Conservation (phyloP, 768 basidiomycete genomes). For the Pleurotus citrinopileatus region DNA sequence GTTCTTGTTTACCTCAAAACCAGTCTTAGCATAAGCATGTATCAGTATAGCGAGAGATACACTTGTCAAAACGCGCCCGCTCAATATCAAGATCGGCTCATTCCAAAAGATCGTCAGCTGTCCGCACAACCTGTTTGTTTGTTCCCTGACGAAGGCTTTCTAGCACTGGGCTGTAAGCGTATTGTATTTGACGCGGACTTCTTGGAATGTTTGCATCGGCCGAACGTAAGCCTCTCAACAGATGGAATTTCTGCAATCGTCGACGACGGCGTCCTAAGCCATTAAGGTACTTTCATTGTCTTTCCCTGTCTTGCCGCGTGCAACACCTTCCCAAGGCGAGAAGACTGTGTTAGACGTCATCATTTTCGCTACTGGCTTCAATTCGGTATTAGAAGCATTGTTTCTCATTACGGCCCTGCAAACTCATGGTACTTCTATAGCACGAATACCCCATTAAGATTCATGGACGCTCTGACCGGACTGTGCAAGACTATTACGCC, state of each 20-base stretch:
- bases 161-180: slow-evolving; percentile 54
- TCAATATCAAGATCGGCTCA: slow-evolving; percentile 39
- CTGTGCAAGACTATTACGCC: slow-evolving; percentile 38
- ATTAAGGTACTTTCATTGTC: slow-evolving; percentile 26
- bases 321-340: slow-evolving; percentile 22
- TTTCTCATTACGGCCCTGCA: not conserved
- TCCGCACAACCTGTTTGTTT: not conserved
- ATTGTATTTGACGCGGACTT: slow-evolving; percentile 48
- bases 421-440: slow-evolving; percentile 15
- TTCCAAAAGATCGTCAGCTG: slow-evolving; percentile 46
- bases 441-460: slow-evolving; percentile 32
- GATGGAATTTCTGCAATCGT: slow-evolving; percentile 35
- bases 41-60: slow-evolving; percentile 25
- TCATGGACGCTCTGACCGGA: slow-evolving; percentile 24
- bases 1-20: no score
- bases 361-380: slow-evolving; percentile 37
- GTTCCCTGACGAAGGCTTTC: not conserved
- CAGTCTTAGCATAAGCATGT: not conserved
- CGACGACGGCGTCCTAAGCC: slow-evolving; percentile 40
- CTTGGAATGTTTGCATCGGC: slow-evolving; percentile 38
- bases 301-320: not conserved
- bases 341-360: slow-evolving; percentile 33
- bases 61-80: slow-evolving; percentile 39
- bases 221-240: slow-evolving; percentile 45
- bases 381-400: slow-evolving; percentile 20